These are phyloP conservation scores for Parathielavia appendiculata DNA, from an alignment of 495 filamentous ascomycete genomes.

Conservation along the genomic window DNA sequence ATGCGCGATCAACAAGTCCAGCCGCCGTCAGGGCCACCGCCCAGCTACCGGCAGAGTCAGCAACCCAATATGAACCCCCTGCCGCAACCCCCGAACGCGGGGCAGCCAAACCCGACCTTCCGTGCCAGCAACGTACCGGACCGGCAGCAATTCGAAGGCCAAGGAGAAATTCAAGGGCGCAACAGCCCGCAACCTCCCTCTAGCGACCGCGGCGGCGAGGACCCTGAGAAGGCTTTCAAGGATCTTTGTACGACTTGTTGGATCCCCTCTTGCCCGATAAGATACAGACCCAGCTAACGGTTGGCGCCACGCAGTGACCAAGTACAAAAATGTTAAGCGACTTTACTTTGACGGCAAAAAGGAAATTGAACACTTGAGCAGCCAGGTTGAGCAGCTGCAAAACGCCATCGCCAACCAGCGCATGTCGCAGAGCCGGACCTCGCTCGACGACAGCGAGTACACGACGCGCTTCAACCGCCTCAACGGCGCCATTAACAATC, in stretches of 20 bases:
- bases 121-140: conserved; percentile 36
- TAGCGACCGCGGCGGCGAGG: conserved; percentile 47
- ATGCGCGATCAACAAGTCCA: conserved; percentile 37
- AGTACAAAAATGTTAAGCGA: conserved; percentile 96
- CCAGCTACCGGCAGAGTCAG: conserved; percentile 47
- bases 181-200: conserved; percentile 57
- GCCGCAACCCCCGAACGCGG: conserved; percentile 37
- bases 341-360: conserved; percentile 94
- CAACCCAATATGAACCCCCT: conserved; percentile 42
- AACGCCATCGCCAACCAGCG: conserved; percentile 95
- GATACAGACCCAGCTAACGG: conserved; percentile 11
- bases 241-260: conserved; percentile 56
- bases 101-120: conserved; percentile 34
- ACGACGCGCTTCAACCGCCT: conserved; percentile 82
- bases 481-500: conserved; percentile 89
- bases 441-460: conserved; percentile 95
- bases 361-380: conserved; percentile 79
- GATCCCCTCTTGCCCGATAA: neutral
- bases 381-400: conserved; percentile 90
- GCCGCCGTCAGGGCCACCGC: conserved; percentile 43
- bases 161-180: conserved; percentile 47
- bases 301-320: conserved; percentile 56
- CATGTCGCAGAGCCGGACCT: conserved; percentile 88
- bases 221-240: conserved; percentile 53
- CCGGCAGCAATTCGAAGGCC: conserved; percentile 36